Evolutionary conservation across 257 asterid species (phyloP).

Genomic region (Lycium barbarum): DNA sequence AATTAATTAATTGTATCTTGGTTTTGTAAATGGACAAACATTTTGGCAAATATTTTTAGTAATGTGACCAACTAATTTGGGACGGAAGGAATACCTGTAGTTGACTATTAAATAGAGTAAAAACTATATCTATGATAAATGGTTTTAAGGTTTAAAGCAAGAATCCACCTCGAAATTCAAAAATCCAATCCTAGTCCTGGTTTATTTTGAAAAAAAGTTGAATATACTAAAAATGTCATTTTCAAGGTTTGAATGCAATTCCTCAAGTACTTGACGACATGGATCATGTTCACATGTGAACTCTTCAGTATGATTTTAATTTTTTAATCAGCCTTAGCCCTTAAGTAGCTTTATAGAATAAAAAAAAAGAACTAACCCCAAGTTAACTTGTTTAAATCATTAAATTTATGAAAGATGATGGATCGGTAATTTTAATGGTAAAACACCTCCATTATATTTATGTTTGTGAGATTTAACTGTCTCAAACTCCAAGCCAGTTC

Average conservation of each 20-base stretch:
- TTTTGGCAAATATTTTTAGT: too few species aligned
- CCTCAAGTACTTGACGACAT: conserved; percentile 19
- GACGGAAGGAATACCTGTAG: not conserved
- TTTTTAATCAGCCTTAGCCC: not conserved
- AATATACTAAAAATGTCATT: not conserved
- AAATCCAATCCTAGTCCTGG: not conserved
- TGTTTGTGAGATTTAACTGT: not conserved
- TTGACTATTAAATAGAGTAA: not conserved
- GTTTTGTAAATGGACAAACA: too few species aligned
- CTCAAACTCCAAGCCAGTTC: not conserved
- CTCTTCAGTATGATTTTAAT: not conserved
- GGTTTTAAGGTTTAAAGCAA: not conserved
- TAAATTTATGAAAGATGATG: not conserved
- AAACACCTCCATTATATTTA: not conserved
- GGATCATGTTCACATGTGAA: conserved; percentile 3
- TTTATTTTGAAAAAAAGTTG: not conserved
- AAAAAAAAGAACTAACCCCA: not conserved
- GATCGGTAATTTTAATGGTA: not conserved
- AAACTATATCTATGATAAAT: not conserved
- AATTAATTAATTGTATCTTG: too few species aligned
- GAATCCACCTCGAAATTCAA: not conserved
- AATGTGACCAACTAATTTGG: too few species aligned
- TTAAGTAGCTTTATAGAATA: not conserved
- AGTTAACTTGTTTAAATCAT: not conserved
- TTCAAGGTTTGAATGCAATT: not conserved